A percentile compares a stretch with the other conserved stretches of the same genome.
Conservation (phyloP, 192 early-diverging fungal species). For the Rhizoclosmatium globosum region DNA sequence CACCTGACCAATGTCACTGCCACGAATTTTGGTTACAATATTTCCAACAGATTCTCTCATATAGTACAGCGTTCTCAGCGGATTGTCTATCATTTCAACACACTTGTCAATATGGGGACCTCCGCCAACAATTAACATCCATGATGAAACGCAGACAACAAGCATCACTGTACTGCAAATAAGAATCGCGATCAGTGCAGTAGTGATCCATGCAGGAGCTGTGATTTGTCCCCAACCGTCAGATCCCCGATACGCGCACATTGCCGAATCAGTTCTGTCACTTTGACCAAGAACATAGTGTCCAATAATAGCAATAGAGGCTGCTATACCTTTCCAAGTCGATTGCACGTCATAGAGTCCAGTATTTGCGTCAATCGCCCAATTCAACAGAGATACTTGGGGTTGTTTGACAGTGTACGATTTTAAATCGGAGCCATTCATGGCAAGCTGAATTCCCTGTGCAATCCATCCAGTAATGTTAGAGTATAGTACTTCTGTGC, state of each 20-base stretch:
- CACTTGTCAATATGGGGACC: background rate
- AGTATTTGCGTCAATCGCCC: background rate
- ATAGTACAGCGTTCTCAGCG: slow-evolving; percentile 13
- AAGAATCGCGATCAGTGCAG: background rate
- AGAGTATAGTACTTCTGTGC: background rate
- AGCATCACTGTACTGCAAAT: background rate
- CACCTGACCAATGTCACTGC: slow-evolving; percentile 15
- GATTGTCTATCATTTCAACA: slow-evolving; percentile 13
- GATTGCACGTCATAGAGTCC: background rate
- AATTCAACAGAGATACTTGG: background rate
- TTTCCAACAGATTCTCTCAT: slow-evolving; percentile 9
- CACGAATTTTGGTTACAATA: slow-evolving; percentile 4
- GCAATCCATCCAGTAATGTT: slow-evolving; percentile 12
- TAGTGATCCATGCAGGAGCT: slow-evolving; percentile 1
- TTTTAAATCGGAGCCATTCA: background rate
- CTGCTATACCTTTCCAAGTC: slow-evolving; percentile 4
- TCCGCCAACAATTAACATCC: slow-evolving; percentile 17
- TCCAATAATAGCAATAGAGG: background rate
- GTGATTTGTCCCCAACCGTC: slow-evolving; percentile 7
- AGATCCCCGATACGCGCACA: slow-evolving; percentile 8
- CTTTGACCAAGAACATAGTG: slow-evolving; percentile 6
- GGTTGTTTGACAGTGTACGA: too few relatives aligned
- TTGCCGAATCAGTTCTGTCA: background rate
- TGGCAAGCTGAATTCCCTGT: background rate
- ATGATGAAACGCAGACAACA: background rate